Percentiles rank a stretch among this genome's conserved stretches.
Evolutionary conservation across 345 rosid species (phyloP).

Genomic region (Heritiera fomes): DNA sequence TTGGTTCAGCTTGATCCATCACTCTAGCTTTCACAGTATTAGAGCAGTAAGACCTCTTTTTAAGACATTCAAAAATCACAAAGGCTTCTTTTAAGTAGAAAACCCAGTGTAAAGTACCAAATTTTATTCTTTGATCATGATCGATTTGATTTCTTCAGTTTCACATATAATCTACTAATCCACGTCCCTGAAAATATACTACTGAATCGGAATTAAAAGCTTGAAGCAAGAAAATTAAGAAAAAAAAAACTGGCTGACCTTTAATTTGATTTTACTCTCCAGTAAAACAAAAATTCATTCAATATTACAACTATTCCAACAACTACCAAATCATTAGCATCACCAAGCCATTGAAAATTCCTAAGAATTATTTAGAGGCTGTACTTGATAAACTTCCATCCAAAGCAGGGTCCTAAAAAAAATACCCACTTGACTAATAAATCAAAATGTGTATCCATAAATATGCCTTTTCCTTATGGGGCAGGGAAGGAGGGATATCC

Average conservation of each 20-base stretch:
- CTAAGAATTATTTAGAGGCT: not conserved
- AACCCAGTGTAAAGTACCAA: not conserved
- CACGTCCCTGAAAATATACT: not conserved
- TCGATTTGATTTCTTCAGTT: constrained; percentile 1
- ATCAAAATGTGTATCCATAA: not conserved
- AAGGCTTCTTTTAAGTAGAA: constrained; percentile 4
- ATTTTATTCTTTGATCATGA: not conserved
- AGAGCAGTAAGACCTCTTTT: not conserved
- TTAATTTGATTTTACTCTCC: not conserved
- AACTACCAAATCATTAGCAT: not conserved
- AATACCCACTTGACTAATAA: not conserved
- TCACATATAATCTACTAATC: not conserved
- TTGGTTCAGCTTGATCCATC: constrained; percentile 3
- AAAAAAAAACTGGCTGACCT: not conserved
- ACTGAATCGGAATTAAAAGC: not conserved
- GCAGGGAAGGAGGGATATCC: not conserved
- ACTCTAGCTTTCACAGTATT: not conserved
- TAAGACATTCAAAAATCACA: not conserved
- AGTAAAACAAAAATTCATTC: not conserved
- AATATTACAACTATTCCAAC: not conserved
- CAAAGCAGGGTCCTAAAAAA: not conserved
- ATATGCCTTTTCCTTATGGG: not conserved
- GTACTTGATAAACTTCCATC: not conserved
- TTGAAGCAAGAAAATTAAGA: not conserved
- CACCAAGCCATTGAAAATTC: not conserved